These are phyloP conservation scores for Debaryomycetaceae sp. DNA, from an alignment of 1,139 yeast genomes.

Conservation along the genomic window DNA sequence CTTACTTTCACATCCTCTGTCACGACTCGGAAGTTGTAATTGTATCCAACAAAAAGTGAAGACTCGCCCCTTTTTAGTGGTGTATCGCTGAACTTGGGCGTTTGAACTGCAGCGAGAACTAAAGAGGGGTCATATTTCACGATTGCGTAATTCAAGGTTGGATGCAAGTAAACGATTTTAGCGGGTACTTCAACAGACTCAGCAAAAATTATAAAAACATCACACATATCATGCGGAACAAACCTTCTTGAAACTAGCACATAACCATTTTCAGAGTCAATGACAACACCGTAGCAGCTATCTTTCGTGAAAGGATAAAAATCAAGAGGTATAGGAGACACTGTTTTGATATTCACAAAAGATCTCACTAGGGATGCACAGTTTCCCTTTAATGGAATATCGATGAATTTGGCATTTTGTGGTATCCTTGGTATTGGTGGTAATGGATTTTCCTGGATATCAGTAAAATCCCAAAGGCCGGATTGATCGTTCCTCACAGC, in stretches of 20 bases:
- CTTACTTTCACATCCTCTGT: constrained; percentile 76
- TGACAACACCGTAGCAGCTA: constrained; percentile 71
- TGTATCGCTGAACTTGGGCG: constrained; percentile 58
- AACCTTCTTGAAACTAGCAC: constrained; percentile 74
- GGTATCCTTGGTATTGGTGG: constrained; percentile 47
- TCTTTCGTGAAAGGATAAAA: constrained; percentile 63
- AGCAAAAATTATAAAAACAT: constrained; percentile 75
- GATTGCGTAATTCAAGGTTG: constrained; percentile 82
- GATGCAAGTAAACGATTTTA: constrained; percentile 78
- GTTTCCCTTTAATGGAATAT: constrained; percentile 60
- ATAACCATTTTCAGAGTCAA: constrained; percentile 77
- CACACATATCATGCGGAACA: constrained; percentile 85
- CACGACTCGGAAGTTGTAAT: constrained; percentile 64
- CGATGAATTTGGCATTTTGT: constrained; percentile 66
- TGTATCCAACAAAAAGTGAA: constrained; percentile 75
- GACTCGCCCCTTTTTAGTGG: constrained; percentile 76
- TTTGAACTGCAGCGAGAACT: constrained; percentile 38
- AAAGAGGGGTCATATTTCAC: constrained; percentile 76
- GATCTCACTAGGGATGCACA: constrained; percentile 50
- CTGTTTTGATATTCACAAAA: constrained; percentile 66
- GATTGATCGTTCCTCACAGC: constrained; percentile 77
- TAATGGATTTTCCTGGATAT: constrained; percentile 60
- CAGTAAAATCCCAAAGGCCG: constrained; percentile 84
- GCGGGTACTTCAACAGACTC: constrained; percentile 84
- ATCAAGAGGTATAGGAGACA: constrained; percentile 69